Evolutionary conservation across 345 rosid genomes (phyloP), one percentile per base, ranked within the genome.

Genomic region (Microthlaspi erraticum): DNA sequence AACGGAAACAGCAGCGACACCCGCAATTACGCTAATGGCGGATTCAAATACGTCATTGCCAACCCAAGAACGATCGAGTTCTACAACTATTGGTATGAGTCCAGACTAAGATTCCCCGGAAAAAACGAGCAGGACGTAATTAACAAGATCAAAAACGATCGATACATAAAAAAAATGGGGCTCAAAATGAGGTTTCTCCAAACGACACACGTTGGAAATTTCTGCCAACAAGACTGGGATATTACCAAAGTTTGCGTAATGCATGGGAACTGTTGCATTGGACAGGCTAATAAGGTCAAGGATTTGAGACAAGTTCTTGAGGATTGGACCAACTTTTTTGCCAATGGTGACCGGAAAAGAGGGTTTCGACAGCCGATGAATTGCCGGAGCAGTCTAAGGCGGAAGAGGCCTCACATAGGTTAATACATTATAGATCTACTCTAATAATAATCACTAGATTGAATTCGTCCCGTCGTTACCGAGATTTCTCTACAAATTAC

Each of bases 181-280:
- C 50, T 90, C 10, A 52, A 48, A 44, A 80, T 90, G 61, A 81
- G 76, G 67, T 90, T 86, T 50, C 60, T 90, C 0, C 84, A 83
- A 46, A 80, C 94, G 6, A 79, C 53, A 6, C 78, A 77, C 31
- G 80, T 86, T 33, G 88, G 88, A 16, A 91, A 91, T 26, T 86
- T 90, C 49, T 90, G 97, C 63, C 79, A 88, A 72, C 71, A 61
- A 0, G 64, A 83, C 66, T 69, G 36, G 69, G 86, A 90, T 42
- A 68, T 88, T 38, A 81, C 74, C 60, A 14, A 66, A 13, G 86
- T 81, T 8, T 88, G 92, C 55, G 84, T 89, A 2, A 82, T 90
- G 91, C 97, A 90, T 61, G 93, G 88, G n/a, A 90, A 90, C 64
- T 90, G 97, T 51, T 90, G 97, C 31, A 49, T 72, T 46, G 92